Percentiles rank a stretch among this genome's conserved stretches.
Evolutionary conservation across 2,329 filamentous ascomycete genomes (phyloP).

Genomic region (Sporothrix variecibatus): DNA sequence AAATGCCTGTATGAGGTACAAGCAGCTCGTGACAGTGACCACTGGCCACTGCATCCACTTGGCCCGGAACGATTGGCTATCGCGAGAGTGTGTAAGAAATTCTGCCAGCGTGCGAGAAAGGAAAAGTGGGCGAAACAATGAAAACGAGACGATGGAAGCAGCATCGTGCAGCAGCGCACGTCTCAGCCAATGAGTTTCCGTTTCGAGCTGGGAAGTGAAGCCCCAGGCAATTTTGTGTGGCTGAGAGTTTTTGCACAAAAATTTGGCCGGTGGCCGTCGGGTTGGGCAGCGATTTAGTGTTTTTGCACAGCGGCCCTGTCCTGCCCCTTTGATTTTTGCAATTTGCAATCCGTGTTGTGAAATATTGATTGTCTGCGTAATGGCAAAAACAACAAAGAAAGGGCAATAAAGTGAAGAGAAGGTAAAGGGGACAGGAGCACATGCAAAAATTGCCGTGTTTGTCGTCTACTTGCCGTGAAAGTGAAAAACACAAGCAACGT

Average conservation of each 20-base stretch:
- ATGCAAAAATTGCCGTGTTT: not conserved
- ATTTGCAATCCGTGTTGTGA: not conserved
- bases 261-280: not conserved
- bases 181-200: not conserved
- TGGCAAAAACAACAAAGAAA: not conserved
- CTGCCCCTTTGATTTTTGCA: not conserved
- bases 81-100: not conserved
- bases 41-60: conserved; percentile 11
- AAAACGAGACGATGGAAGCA: not conserved
- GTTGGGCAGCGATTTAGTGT: conserved; percentile 7
- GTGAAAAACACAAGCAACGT: not conserved
- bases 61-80: not conserved
- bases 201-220: not conserved
- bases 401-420: not conserved
- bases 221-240: conserved; percentile 6
- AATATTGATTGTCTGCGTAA: not conserved
- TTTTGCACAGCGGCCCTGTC: not conserved
- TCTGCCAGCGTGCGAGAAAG: not conserved
- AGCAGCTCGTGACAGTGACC: not conserved
- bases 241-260: not conserved
- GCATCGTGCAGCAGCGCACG: not conserved
- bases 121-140: conserved; percentile 3
- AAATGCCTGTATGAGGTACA: too few relatives aligned
- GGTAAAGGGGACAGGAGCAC: not conserved
- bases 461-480: not conserved